phyloP scores from a whole-genome alignment of 1,284 basidiomycete species.

The Testicularia cyperi region DNA sequence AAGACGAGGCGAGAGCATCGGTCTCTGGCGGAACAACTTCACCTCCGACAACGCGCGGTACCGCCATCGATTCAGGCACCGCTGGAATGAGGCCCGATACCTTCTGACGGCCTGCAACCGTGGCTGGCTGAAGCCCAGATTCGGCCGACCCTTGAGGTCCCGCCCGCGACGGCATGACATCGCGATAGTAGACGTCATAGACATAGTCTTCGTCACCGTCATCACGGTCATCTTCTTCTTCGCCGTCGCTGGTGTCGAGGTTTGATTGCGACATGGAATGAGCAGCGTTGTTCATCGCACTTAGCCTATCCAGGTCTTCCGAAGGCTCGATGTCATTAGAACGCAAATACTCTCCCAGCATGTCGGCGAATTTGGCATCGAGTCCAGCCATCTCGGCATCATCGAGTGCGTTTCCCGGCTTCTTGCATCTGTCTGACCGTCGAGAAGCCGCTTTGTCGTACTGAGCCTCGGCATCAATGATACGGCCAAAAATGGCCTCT shows the following conservation, averaged over 20 bases:
- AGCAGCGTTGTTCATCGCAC: conserved; percentile 6
- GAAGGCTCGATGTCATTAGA: conserved; percentile 37
- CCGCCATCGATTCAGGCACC: conserved; percentile 18
- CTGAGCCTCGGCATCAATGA: conserved; percentile 36
- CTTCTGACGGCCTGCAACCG: conserved; percentile 32
- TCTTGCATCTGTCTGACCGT: too few relatives aligned
- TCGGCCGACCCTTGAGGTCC: conserved; percentile 27
- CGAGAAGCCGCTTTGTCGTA: background rate
- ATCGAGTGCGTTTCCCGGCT: background rate
- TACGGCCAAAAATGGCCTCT: conserved; percentile 36
- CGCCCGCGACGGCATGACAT: conserved; percentile 28
- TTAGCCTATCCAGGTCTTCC: conserved; percentile 21
- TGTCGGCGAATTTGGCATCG: conserved; percentile 41
- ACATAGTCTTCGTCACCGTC: conserved; percentile 44
- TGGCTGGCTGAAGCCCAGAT: conserved; percentile 20
- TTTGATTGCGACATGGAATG: conserved; percentile 7
- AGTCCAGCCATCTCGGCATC: conserved; percentile 38
- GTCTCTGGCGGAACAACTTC: conserved; percentile 21
- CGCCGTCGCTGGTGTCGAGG: background rate
- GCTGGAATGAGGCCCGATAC: conserved; percentile 15
- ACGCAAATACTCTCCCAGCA: conserved; percentile 43
- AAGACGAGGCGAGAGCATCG: conserved; percentile 7
- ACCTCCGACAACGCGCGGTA: conserved; percentile 29
- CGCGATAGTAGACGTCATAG: conserved; percentile 57
- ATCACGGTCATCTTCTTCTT: background rate